Evolutionary conservation across 2,329 filamentous ascomycete genomes (phyloP), one percentile per base, ranked within the genome.

Genomic region (Alternaria infectoria): DNA sequence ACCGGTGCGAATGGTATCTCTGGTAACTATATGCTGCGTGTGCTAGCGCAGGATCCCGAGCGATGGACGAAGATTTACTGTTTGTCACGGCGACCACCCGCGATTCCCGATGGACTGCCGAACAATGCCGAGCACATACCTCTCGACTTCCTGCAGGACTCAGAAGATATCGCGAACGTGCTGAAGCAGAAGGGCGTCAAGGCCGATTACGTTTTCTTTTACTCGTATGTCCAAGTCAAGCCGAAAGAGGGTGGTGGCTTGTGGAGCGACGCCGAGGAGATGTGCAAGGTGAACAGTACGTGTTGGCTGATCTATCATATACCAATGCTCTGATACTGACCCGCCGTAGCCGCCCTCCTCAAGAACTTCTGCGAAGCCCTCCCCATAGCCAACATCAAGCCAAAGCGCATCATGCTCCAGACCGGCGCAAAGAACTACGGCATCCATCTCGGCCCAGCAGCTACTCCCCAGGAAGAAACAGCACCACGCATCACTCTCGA

Each of bases 1-100:
- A 86, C 84, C 0, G 85, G 85, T 6, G 83, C 84, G 56, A 87
- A 86, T 79, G 86, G 85, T 9, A 84, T 87, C 26, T 86, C 83
- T 0, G 85, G 85, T 2, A 81, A 83, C 63, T 80, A 85, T 69
- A 86, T 85, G 74, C 74, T 87, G 54, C 82, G 82, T 11, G 84
- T 83, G 1, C 78, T 87, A 3, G 76, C 80, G 15, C 78, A 84
- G 36, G 76, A 78, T 19, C 83, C 85, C 0, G 63, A 82, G 49
- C 79, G 85, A 57, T 87, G 85, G 85, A 79, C 72, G 11, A 86
- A 86, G 64, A 83, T 87, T 50, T 86, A 85, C 70, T 82, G 82
- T 43, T 70, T 86, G 3, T 84, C 81, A 2, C 72, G 84, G 7
- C 77, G 84, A 4, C 82, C 84, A 9, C 84, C 85, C 3, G 76